Base-by-base conservation (phyloP, 2,329 filamentous ascomycete species). In the Talaromyces sp. region DNA sequence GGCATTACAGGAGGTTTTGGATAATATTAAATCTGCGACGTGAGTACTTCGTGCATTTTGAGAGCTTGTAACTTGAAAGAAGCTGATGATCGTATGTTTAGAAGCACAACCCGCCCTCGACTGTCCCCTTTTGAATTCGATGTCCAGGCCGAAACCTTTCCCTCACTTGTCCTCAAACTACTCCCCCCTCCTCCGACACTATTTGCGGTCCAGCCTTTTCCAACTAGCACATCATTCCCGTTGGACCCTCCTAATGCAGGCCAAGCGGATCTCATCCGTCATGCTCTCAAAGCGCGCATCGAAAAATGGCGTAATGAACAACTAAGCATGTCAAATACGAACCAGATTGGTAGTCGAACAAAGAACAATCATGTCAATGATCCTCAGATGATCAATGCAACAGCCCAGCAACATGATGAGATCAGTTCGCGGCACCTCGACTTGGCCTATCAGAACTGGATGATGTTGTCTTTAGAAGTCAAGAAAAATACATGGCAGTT, bases 21-120 rank as follows among this genome's bases (percentile, higher is more conserved):
- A 89, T 72, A 93, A 90, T 67, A 86, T 93, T 75, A 88, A 90
- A 74, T 91, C 93, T 68, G 93, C 93, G 69, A 92, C 89, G 91
- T 93, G 83, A 71, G 87, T 79, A 9, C 4, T 57, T 6, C 3
- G 15, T 4, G n/a, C 9, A 10, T 8, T 37, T 31, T 15, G 2
- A 35, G 1, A 22, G 39, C 31, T 10, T 49, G 19, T 25, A n/a
- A 47, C 27, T 3, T n/a, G 19, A 19, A 17, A 22, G 9, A 58
- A 37, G 60, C 64, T 66, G 62, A 66, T 37, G 19, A 11, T 64
- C 25, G 19, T 31, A 19, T 35, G 15, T 31, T 4, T 31, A 64
- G 60, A 54, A 25, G 54, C 22, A 65, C 37, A 27, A 64, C 35
- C 39, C 50, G 54, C 25, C 19, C 61, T 35, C 61, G 64, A 19